Evolutionary conservation across 345 rosid genomes (phyloP).

Genomic region (Salix udensis): DNA sequence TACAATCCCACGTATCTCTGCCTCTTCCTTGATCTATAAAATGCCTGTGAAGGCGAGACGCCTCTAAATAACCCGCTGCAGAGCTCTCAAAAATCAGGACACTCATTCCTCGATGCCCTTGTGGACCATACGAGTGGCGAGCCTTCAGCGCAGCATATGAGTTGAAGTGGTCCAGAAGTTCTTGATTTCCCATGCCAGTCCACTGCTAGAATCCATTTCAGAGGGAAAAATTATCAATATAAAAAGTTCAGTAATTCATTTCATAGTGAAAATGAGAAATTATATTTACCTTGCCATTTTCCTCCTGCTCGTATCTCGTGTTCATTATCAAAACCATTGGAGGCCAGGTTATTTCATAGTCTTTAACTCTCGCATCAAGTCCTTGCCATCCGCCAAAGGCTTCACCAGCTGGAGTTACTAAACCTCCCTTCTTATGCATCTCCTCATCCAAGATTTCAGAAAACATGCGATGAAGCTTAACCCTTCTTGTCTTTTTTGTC

Average conservation of each 20-base stretch:
- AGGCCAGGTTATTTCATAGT: constrained; percentile 19
- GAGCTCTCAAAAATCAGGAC: constrained; percentile 13
- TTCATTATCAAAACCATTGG: constrained; percentile 19
- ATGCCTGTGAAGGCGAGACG: constrained; percentile 14
- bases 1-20: constrained; percentile 8
- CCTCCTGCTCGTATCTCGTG: constrained; percentile 17
- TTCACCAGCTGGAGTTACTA: not conserved
- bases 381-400: constrained; percentile 18
- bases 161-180: constrained; percentile 17
- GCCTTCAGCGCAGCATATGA: constrained; percentile 20
- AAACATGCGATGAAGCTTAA: constrained; percentile 14
- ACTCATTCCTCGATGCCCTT: constrained; percentile 25
- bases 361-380: constrained; percentile 12
- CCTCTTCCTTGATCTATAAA: constrained; percentile 17
- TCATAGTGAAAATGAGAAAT: not conserved
- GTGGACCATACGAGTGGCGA: constrained; percentile 22
- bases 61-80: constrained; percentile 20
- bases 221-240: not conserved
- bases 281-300: constrained; percentile 15
- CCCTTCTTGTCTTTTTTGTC: constrained; percentile 14
- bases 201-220: constrained; percentile 14
- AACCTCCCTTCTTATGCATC: constrained; percentile 3
- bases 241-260: not conserved
- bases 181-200: constrained; percentile 25
- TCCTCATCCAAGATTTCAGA: constrained; percentile 12